phyloP scores from a whole-genome alignment of 495 filamentous ascomycete genomes.

The Talaromyces proteolyticus region DNA sequence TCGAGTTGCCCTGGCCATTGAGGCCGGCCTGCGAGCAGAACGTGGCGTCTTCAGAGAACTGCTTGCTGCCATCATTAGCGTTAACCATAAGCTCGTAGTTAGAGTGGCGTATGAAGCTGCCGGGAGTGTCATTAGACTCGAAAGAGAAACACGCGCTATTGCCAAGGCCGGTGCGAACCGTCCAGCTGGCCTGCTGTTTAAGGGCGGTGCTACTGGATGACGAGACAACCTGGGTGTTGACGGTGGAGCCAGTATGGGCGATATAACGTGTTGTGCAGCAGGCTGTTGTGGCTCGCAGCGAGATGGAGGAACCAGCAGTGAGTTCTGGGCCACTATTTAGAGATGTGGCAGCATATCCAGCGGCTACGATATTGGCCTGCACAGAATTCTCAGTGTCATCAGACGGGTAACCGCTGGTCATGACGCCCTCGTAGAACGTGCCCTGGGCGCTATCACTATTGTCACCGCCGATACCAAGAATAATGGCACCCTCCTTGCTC shows the following conservation, averaged over 20 bases:
- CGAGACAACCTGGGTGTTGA: constrained; percentile 47
- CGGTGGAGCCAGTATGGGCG: constrained; percentile 38
- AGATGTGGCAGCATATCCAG: constrained; percentile 41
- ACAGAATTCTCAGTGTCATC: constrained; percentile 48
- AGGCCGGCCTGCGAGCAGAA: constrained; percentile 45
- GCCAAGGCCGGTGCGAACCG: constrained; percentile 42
- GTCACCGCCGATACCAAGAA: constrained; percentile 54
- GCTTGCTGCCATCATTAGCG: constrained; percentile 43
- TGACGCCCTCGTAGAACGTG: constrained; percentile 57
- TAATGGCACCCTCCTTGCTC: constrained; percentile 55
- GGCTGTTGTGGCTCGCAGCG: constrained; percentile 43
- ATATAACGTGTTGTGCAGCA: constrained; percentile 44
- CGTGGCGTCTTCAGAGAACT: constrained; percentile 48
- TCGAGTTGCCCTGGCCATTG: constrained; percentile 37
- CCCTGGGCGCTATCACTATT: constrained; percentile 51
- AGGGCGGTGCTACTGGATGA: constrained; percentile 41
- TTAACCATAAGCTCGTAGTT: constrained; percentile 39
- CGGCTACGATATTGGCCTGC: constrained; percentile 53
- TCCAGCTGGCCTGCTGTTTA: constrained; percentile 48
- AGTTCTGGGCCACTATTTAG: constrained; percentile 42
- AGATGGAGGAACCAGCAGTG: constrained; percentile 42
- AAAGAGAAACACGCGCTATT: constrained; percentile 50
- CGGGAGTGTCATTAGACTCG: constrained; percentile 48
- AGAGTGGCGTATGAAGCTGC: constrained; percentile 48
- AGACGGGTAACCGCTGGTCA: constrained; percentile 53